These are phyloP conservation scores for Yarrowia sp. DNA, from an alignment of 805 yeast genomes.

Conservation along the genomic window DNA sequence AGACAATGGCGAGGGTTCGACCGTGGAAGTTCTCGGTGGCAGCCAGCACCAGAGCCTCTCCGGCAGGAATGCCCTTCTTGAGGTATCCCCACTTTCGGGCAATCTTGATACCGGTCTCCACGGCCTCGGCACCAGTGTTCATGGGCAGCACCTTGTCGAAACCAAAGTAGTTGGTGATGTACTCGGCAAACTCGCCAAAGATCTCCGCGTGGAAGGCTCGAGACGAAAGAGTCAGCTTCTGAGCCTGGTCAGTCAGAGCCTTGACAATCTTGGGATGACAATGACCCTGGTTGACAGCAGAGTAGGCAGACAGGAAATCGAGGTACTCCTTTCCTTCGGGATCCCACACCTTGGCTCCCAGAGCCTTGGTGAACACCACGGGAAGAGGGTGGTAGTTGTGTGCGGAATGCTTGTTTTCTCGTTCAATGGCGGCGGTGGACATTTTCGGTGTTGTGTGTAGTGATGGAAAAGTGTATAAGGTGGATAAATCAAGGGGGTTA, in stretches of 20 bases:
- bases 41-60: constrained; percentile 85
- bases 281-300: constrained; percentile 98
- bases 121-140: constrained; percentile 99
- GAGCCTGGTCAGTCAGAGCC: constrained; percentile 88
- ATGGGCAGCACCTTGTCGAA: constrained; percentile 95
- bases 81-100: constrained; percentile 98
- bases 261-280: constrained; percentile 91
- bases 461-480: not conserved
- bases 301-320: constrained; percentile 92
- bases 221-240: constrained; percentile 81
- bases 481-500: not conserved
- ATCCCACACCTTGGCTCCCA: constrained; percentile 96
- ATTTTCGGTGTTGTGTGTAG: not conserved
- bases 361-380: constrained; percentile 85
- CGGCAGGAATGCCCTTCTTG: constrained; percentile 79
- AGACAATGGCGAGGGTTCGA: constrained; percentile 91
- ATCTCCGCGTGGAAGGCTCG: constrained; percentile 92
- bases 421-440: constrained; percentile 67
- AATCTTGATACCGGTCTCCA: constrained; percentile 89
- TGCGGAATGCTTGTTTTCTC: constrained; percentile 85
- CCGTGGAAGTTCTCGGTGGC: constrained; percentile 96
- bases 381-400: constrained; percentile 98
- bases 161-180: constrained; percentile 83
- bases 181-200: constrained; percentile 86
- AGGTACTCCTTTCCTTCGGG: constrained; percentile 95